These are phyloP conservation scores for Monosporozyma aerobia DNA, from an alignment of 805 yeast species.

Conservation along the genomic window DNA sequence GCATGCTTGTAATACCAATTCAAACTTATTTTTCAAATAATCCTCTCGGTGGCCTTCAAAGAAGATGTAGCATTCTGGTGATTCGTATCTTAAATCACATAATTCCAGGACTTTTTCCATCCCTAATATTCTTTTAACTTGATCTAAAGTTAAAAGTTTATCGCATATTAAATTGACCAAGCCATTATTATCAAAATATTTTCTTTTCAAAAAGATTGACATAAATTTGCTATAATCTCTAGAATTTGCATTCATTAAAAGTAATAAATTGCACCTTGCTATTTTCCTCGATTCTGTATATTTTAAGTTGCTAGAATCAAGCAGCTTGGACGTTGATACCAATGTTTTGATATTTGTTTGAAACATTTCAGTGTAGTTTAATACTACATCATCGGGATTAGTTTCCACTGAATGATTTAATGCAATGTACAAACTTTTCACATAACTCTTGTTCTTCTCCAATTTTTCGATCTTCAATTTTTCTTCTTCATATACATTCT, in stretches of 20 bases:
- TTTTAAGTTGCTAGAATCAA: not conserved
- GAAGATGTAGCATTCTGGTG: constrained; percentile 8
- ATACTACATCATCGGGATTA: constrained; percentile 4
- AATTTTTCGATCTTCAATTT: constrained; percentile 17
- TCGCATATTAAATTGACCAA: constrained; percentile 17
- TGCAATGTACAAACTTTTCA: constrained; percentile 7
- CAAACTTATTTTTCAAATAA: constrained; percentile 17
- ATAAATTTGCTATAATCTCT: constrained; percentile 27
- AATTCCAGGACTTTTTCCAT: constrained; percentile 8
- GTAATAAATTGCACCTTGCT: constrained; percentile 15
- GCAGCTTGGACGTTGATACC: constrained; percentile 3
- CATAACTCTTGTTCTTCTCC: constrained; percentile 13
- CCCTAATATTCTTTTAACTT: constrained; percentile 20
- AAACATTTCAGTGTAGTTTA: constrained; percentile 22
- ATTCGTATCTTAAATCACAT: constrained; percentile 6
- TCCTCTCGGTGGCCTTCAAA: constrained; percentile 17
- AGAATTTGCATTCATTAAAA: constrained; percentile 15
- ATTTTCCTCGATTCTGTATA: constrained; percentile 4
- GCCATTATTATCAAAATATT: constrained; percentile 16
- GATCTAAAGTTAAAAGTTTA: constrained; percentile 24
- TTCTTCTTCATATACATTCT: constrained; percentile 24
- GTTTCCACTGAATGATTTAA: constrained; percentile 6
- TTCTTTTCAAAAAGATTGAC: constrained; percentile 26
- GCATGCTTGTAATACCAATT: constrained; percentile 12
- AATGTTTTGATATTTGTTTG: constrained; percentile 24